Base-by-base conservation (phyloP, 495 filamentous ascomycete species). In the Xylaria castorea region DNA sequence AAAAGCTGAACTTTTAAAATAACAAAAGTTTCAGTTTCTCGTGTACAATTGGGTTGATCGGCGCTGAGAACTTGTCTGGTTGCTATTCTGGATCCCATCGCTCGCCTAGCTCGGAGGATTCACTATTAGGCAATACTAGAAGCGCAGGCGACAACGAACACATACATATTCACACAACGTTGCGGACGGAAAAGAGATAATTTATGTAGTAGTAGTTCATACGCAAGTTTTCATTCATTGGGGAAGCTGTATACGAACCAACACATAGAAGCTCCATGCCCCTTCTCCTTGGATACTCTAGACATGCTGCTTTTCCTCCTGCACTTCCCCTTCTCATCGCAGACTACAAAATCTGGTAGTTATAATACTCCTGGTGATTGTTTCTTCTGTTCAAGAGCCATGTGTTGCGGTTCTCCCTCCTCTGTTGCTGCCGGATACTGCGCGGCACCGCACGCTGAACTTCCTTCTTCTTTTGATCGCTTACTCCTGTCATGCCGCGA, bases 401-500 rank as follows among this genome's bases (percentile, higher is more conserved):
- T 30, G 75, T 63, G 61, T 74, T 77, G 51, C 74, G 76, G 34
- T 71, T 75, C 14, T 72, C 50, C 27, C 75, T 87, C 70, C 90
- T 84, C 68, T 90, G 83, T 60, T 90, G 89, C 64, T 87, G 84
- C 80, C 88, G 91, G 53, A 87, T 81, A 64, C 92, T 90, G 75
- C 88, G 87, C 79, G 91, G 92, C 81, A 94, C 92, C 12, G 87
- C 83, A 5, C 83, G 83, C 5, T 80, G 76, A 27, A 92, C 89
- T 73, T 92, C 87, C 51, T 85, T 84, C 81, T 90, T 94, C 85
- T 92, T 92, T 57, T 85, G 81, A n/a, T 90, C 89, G 3, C 85
- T 88, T 18, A 91, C 92, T 51, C 92, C 92, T 53, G 93, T 76
- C 92, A 97, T 92, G 55, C 94, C 94, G 44, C 87, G 77, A 32